These are phyloP conservation scores for Xylariales sp. DNA, from an alignment of 2,329 filamentous ascomycete genomes.

Conservation along the genomic window DNA sequence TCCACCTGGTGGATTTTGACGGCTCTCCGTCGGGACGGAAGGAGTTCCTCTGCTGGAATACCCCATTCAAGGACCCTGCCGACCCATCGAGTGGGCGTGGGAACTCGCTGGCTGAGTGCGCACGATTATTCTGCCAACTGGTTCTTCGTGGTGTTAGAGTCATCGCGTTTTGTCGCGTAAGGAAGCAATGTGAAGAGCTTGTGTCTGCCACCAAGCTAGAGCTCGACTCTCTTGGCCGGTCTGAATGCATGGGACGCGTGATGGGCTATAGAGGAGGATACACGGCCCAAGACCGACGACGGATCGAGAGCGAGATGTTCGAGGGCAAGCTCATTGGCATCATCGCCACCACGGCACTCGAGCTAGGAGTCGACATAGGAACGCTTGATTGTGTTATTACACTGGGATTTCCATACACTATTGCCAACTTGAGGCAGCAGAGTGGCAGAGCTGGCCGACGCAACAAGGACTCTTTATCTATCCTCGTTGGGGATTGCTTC, in stretches of 20 bases:
- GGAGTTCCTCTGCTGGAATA: slow-evolving; percentile 97
- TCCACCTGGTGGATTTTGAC: slow-evolving; percentile 81
- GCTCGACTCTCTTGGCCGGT: slow-evolving; percentile 65
- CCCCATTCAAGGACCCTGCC: slow-evolving; percentile 82
- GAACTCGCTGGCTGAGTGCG: slow-evolving; percentile 79
- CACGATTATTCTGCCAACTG: slow-evolving; percentile 84
- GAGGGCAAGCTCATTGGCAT: slow-evolving; percentile 90
- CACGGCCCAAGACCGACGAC: slow-evolving; percentile 80
- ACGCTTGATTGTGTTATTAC: slow-evolving; percentile 90
- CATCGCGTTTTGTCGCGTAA: slow-evolving; percentile 86
- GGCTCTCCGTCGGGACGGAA: slow-evolving; percentile 90
- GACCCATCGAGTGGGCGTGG: slow-evolving; percentile 85
- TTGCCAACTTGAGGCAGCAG: slow-evolving; percentile 91
- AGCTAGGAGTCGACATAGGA: slow-evolving; percentile 93
- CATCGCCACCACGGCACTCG: slow-evolving; percentile 87
- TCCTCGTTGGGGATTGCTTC: slow-evolving; percentile 85
- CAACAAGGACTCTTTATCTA: slow-evolving; percentile 88
- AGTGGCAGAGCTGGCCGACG: slow-evolving; percentile 87
- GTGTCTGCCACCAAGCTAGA: slow-evolving; percentile 77
- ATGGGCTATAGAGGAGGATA: slow-evolving; percentile 97
- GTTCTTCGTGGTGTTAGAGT: slow-evolving; percentile 84
- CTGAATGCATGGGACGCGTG: slow-evolving; percentile 72
- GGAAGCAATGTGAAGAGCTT: slow-evolving; percentile 83
- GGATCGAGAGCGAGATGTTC: slow-evolving; percentile 95
- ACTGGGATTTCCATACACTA: slow-evolving; percentile 91